Base-by-base conservation (phyloP, 2,329 filamentous ascomycete genomes). In the Monilinia fructigena region DNA sequence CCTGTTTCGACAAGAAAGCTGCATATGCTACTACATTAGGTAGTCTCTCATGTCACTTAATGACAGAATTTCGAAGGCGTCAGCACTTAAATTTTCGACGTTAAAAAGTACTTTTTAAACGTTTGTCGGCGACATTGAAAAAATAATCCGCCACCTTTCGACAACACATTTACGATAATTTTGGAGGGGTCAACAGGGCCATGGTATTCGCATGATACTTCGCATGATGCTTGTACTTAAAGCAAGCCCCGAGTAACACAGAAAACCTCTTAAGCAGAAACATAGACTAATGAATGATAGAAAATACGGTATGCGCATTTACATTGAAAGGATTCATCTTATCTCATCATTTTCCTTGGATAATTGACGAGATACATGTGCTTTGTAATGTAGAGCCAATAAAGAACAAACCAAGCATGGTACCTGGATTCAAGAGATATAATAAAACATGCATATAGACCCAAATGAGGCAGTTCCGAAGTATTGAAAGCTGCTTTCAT, bases 151-250 rank as follows among this genome's bases (percentile, higher is more conserved):
- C 63, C 63, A 61, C 55, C 38, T 65, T 65, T 53, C 55, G 50
- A 54, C 38, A 60, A 23, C 55, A 61, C 56, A 66, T 47, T 66
- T 60, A 66, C 63, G 55, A 66, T 66, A 66, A 66, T 66, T 61
- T 61, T 26, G 18, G 38, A 66, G 52, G 47, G 26, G 28, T 28
- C 28, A 28, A 28, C 28, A 28, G 28, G 28, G 35, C 54, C 47
- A 61, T 66, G 63, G 38, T 61, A 40, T 60, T 60, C 58, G 58
- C 58, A 60, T 60, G 58, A 50, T 61, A 31, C 63, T 66, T 66
- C 63, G 58, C 63, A 66, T 66, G 31, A 66, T 60, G 55, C 54
- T 60, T 66, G 50, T 42, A 61, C 63, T 66, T 54, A 38, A 42
- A 53, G n/a, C 63, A 52, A 52, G 47, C 35, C 55, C 55, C 26